Percentiles rank a stretch among this genome's conserved stretches.
Evolutionary conservation across 2,329 filamentous ascomycete genomes (phyloP).

Genomic region (Ascosphaera apis): DNA sequence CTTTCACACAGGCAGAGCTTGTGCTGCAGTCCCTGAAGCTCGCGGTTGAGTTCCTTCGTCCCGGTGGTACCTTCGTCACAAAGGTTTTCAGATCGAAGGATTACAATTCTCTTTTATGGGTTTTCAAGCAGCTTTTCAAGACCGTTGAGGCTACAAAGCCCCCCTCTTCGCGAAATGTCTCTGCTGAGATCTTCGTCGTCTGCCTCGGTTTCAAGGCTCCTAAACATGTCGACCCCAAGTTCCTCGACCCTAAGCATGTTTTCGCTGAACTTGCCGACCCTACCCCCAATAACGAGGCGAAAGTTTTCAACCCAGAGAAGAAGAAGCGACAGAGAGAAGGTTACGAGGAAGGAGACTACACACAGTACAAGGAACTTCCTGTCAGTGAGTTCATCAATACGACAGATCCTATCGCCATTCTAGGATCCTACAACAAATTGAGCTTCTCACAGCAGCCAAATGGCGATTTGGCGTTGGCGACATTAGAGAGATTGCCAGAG

Average conservation of each 20-base stretch:
- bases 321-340: constrained; percentile 97
- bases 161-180: constrained; percentile 84
- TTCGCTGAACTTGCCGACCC: constrained; percentile 78
- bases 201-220: constrained; percentile 89
- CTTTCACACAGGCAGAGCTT: constrained; percentile 89
- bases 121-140: constrained; percentile 86
- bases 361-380: constrained; percentile 68
- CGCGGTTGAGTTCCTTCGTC: constrained; percentile 74
- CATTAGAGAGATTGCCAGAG: constrained; percentile 63
- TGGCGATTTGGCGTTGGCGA: constrained; percentile 66
- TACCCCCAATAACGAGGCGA: constrained; percentile 85
- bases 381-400: constrained; percentile 91
- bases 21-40: constrained; percentile 78
- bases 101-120: constrained; percentile 88
- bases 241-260: constrained; percentile 69
- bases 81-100: constrained; percentile 97
- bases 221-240: constrained; percentile 76
- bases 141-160: constrained; percentile 97
- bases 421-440: constrained; percentile 66
- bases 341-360: constrained; percentile 91
- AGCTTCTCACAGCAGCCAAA: constrained; percentile 60
- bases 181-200: constrained; percentile 95
- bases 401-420: constrained; percentile 72
- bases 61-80: constrained; percentile 84
- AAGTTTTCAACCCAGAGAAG: constrained; percentile 89